A percentile compares a stretch with the other conserved stretches of the same genome.
Evolutionary conservation across 345 rosid species (phyloP).

Genomic region (Diplotaxis tenuifolia): DNA sequence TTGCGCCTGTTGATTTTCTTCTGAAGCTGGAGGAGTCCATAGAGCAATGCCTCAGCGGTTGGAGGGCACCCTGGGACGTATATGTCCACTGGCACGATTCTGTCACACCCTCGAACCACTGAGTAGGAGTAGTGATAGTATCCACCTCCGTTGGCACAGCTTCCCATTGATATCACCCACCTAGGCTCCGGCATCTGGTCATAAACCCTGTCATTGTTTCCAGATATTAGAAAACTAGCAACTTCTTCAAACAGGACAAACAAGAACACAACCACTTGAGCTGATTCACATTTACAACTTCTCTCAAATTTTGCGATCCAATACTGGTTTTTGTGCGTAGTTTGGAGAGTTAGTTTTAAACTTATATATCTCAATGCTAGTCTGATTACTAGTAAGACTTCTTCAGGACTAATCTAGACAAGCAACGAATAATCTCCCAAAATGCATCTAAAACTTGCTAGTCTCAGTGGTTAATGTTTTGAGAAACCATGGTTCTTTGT

Average conservation of each 20-base stretch:
- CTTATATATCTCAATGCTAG: neutral
- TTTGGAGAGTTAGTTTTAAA: neutral
- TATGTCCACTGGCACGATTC: constrained; percentile 96
- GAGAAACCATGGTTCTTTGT: neutral
- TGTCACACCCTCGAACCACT: constrained; percentile 93
- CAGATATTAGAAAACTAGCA: constrained; percentile 8
- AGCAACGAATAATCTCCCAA: neutral
- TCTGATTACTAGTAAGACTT: neutral
- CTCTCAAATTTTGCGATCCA: neutral
- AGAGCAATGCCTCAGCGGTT: constrained; percentile 93
- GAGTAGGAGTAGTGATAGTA: constrained; percentile 99
- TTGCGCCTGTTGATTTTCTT: constrained; percentile 96
- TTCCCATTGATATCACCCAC: constrained; percentile 99
- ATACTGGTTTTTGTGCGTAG: neutral
- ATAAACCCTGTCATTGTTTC: constrained; percentile 68
- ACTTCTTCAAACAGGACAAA: constrained; percentile 4
- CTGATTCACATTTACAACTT: neutral
- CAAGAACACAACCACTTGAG: neutral
- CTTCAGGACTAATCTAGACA: neutral
- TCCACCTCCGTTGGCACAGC: constrained; percentile 98
- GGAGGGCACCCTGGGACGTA: constrained; percentile 99
- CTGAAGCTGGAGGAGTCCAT: constrained; percentile 95
- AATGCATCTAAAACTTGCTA: neutral
- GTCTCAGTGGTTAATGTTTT: neutral
- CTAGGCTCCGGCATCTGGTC: constrained; percentile 99